Conservation (phyloP, 139 green algal species). For the Volvox africanus region DNA sequence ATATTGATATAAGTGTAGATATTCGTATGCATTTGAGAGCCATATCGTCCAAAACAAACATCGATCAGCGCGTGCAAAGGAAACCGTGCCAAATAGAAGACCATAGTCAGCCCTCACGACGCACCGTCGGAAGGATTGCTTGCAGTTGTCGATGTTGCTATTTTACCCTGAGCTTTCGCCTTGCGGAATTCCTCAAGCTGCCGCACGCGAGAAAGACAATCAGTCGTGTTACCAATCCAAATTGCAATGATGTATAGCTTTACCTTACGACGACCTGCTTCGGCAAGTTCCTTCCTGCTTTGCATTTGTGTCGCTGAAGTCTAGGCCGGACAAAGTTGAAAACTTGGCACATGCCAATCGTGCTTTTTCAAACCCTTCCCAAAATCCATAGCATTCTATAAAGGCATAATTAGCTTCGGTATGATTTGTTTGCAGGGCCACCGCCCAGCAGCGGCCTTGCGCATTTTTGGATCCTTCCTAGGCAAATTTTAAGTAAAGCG, state of each 20-base stretch:
- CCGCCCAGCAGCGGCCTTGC: no score
- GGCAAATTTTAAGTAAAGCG: no score
- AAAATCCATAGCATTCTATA: no score
- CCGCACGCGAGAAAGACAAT: not conserved
- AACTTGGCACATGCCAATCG: no score
- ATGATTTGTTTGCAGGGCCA: no score
- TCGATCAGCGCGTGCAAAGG: not conserved
- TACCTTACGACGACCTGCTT: slow-evolving; percentile 49
- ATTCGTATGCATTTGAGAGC: no score
- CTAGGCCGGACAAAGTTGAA: not conserved
- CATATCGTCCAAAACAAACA: not conserved
- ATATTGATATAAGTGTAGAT: no score
- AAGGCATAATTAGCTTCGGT: no score
- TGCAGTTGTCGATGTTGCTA: not conserved
- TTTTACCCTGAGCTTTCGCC: slow-evolving; percentile 46
- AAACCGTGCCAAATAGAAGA: not conserved
- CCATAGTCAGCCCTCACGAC: not conserved
- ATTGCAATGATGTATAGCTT: not conserved
- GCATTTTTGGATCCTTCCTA: no score
- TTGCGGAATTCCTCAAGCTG: slow-evolving; percentile 56
- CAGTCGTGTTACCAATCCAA: not conserved
- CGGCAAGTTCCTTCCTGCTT: slow-evolving; percentile 47
- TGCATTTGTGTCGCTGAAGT: slow-evolving; percentile 24
- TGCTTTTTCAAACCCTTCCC: no score
- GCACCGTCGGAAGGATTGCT: not conserved